Evolutionary conservation across 176 grass and related monocot species (phyloP).

Genomic region (Ampelocalamus luodianensis): DNA sequence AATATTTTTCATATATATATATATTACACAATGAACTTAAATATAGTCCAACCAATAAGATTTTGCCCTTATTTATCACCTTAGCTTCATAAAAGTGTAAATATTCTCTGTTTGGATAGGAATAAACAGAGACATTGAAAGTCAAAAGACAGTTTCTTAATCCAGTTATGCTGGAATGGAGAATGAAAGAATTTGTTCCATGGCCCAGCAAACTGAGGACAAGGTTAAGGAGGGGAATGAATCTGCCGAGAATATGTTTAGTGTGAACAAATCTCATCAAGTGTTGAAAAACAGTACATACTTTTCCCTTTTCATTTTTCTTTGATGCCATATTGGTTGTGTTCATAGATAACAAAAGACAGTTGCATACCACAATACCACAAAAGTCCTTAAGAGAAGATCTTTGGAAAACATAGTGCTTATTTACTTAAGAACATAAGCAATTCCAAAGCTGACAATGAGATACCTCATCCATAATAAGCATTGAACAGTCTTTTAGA

Average conservation of each 20-base stretch:
- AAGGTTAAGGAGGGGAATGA: slow-evolving; percentile 6
- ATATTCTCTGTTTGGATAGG: not conserved
- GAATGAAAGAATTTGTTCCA: not conserved
- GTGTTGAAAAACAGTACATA: not conserved
- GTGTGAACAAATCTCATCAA: not conserved
- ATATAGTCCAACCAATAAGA: not conserved
- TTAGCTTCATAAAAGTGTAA: not conserved
- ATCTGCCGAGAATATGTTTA: not conserved
- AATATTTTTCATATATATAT: too few species aligned
- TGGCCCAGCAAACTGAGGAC: not conserved
- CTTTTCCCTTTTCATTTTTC: not conserved
- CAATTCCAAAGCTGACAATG: slow-evolving; percentile 10
- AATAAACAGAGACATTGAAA: slow-evolving; percentile 1
- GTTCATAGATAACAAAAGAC: slow-evolving; percentile 2
- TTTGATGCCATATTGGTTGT: not conserved
- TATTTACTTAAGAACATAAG: slow-evolving; percentile 1
- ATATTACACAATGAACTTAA: too few species aligned
- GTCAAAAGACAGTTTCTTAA: not conserved
- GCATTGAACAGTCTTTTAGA: slow-evolving; percentile 86
- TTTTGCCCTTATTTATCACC: not conserved
- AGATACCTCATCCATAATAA: slow-evolving; percentile 95
- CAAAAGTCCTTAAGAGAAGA: not conserved
- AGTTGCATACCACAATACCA: not conserved
- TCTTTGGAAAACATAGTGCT: not conserved
- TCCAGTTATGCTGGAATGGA: not conserved